These are phyloP conservation scores for rapeseed (Brassica napus) DNA, from an alignment of 345 rosid genomes.

Conservation along the genomic window Da-Ae NC_063451.1:42574501-42575000, in stretches of 20 bases:
- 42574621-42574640: constrained; percentile 61
- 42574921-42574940: constrained; percentile 75
- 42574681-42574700: not conserved
- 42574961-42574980: constrained; percentile 68
- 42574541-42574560: constrained; percentile 62
- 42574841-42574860: constrained; percentile 57
- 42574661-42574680: not conserved
- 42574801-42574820: constrained; percentile 64
- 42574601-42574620: constrained; percentile 62
- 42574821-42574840: constrained; percentile 96
- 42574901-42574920: constrained; percentile 27
- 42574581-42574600: constrained; percentile 46
- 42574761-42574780: constrained; percentile 79
- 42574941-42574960: constrained; percentile 74
- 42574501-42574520: not conserved
- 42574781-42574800: constrained; percentile 68
- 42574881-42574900: constrained; percentile 2
- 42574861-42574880: not conserved
- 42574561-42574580: constrained; percentile 55
- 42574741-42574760: constrained; percentile 78
- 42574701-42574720: not conserved
- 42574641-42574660: constrained; percentile 49
- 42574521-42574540: constrained; percentile 43
- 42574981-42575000: constrained; percentile 81
- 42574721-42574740: constrained; percentile 60